These are phyloP conservation scores for Wakefieldia striispora DNA, from an alignment of 768 basidiomycete species.

Conservation along the genomic window DNA sequence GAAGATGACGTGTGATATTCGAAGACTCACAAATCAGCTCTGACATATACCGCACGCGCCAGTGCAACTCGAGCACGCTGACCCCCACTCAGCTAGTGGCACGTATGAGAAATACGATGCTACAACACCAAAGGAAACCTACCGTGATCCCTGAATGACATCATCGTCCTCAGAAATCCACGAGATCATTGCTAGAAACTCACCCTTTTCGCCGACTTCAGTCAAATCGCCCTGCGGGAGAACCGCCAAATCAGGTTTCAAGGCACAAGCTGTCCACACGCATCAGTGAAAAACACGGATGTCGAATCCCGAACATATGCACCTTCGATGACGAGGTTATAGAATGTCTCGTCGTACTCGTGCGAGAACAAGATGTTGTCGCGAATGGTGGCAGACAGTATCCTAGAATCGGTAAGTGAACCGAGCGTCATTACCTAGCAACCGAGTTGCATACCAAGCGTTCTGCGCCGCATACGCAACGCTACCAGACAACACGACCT, in stretches of 20 bases:
- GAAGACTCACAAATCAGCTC: constrained; percentile 74
- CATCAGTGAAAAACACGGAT: not conserved
- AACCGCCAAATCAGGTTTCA: constrained; percentile 75
- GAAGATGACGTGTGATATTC: not conserved
- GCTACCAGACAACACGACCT: constrained; percentile 63
- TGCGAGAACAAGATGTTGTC: constrained; percentile 94
- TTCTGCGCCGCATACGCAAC: constrained; percentile 86
- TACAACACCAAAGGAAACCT: constrained; percentile 18
- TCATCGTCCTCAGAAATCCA: not conserved
- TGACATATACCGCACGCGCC: constrained; percentile 87
- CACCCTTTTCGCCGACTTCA: constrained; percentile 83
- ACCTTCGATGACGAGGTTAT: constrained; percentile 81
- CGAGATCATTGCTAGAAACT: constrained; percentile 1
- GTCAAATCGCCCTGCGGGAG: constrained; percentile 82
- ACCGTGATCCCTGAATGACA: constrained; percentile 53
- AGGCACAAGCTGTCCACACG: constrained; percentile 65
- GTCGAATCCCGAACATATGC: not conserved
- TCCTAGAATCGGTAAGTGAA: constrained; percentile 41
- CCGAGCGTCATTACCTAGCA: not conserved
- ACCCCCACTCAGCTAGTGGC: constrained; percentile 68
- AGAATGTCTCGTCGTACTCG: constrained; percentile 82
- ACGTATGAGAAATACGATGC: constrained; percentile 14
- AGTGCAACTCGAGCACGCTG: constrained; percentile 81
- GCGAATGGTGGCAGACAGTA: constrained; percentile 80
- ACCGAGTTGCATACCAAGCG: constrained; percentile 57